Evolutionary conservation across 1,284 basidiomycete species (phyloP).

Genomic region (Irpex lacteus): DNA sequence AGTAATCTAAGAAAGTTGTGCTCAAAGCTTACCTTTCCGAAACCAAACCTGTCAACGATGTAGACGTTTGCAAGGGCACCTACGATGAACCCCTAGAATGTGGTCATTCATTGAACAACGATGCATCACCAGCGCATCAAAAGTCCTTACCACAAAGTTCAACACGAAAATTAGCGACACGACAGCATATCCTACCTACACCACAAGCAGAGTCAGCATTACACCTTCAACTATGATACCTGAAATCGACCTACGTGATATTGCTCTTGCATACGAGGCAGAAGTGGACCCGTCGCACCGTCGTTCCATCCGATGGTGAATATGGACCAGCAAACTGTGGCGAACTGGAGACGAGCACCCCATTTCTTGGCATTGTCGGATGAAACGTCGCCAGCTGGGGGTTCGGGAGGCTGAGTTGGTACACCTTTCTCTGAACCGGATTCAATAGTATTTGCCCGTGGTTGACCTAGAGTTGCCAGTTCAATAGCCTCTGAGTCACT

Average conservation of each 20-base stretch:
- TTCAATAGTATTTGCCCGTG: not conserved
- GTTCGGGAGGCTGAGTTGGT: not conserved
- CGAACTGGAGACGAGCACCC: slow-evolving; percentile 33
- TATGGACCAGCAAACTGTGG: slow-evolving; percentile 36
- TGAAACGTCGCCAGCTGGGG: not conserved
- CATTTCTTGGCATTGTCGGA: not conserved
- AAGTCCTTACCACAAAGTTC: slow-evolving; percentile 42
- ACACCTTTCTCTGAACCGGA: not conserved
- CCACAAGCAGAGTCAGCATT: not conserved
- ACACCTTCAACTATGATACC: not conserved
- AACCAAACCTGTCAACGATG: slow-evolving; percentile 49
- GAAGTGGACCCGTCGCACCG: slow-evolving; percentile 52
- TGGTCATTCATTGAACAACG: not conserved
- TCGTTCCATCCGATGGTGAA: slow-evolving; percentile 61
- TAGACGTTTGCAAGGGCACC: slow-evolving; percentile 48
- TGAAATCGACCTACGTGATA: slow-evolving; percentile 38
- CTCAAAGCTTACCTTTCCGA: slow-evolving; percentile 43
- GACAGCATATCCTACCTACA: slow-evolving; percentile 38
- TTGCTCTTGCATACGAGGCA: slow-evolving; percentile 52
- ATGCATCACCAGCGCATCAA: not conserved
- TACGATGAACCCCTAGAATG: slow-evolving; percentile 41
- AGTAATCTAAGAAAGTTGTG: not conserved
- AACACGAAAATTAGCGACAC: slow-evolving; percentile 61
- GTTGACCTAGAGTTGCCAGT: not conserved
- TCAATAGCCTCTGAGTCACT: not conserved